Conservation (phyloP, 129 eudicot species). For the sunflower (Helianthus annuus) region DNA sequence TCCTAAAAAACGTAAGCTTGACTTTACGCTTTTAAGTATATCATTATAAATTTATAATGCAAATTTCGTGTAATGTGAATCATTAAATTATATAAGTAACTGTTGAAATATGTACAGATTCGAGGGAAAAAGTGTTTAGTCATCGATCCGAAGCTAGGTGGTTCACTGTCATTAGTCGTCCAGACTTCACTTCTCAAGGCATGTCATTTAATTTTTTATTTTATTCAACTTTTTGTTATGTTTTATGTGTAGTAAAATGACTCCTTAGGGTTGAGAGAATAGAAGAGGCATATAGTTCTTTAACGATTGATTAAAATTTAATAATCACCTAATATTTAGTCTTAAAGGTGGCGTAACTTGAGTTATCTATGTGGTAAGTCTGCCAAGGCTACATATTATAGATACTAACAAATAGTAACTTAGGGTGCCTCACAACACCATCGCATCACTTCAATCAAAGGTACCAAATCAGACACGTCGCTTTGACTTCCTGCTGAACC, state of each 20-base stretch:
- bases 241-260: neutral
- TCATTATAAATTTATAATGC: neutral
- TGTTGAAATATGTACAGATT: conserved; percentile 43
- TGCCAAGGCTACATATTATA: neutral
- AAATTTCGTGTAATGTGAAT: neutral
- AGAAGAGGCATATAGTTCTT: conserved; percentile 12
- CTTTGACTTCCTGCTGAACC: too few species aligned
- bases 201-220: conserved; percentile 8
- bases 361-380: conserved; percentile 22
- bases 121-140: conserved; percentile 96
- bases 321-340: neutral
- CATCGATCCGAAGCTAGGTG: conserved; percentile 90
- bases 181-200: conserved; percentile 91
- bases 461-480: too few species aligned
- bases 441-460: too few species aligned
- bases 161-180: conserved; percentile 73
- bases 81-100: neutral
- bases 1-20: conserved; percentile 62
- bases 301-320: conserved; percentile 12
- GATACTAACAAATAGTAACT: too few species aligned
- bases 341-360: neutral
- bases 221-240: neutral
- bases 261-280: conserved; percentile 3
- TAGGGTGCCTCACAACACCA: too few species aligned
- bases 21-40: neutral